Conservation (phyloP, 2,329 filamentous ascomycete species). For the Trichoderma atrobrunneum region DNA sequence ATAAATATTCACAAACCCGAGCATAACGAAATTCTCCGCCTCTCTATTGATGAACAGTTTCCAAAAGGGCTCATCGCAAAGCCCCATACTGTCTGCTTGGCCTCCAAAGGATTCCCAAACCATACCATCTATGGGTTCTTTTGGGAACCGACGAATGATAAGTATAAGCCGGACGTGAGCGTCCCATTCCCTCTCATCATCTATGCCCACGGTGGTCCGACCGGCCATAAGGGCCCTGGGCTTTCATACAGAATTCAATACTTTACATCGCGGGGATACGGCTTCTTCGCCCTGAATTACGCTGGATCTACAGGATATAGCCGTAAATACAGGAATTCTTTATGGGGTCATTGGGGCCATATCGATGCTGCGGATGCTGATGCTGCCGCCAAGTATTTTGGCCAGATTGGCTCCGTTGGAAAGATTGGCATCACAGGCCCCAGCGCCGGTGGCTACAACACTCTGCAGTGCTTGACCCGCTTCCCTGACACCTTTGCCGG, state of each 20-base stretch:
- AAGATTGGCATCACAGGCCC: conserved; percentile 49
- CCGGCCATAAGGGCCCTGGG: conserved; percentile 40
- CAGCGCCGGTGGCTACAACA: conserved; percentile 54
- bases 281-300: conserved; percentile 51
- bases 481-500: conserved; percentile 47
- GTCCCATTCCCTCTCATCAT: conserved; percentile 49
- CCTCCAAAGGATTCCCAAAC: conserved; percentile 27
- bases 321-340: conserved; percentile 45
- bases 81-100: conserved; percentile 36
- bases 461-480: conserved; percentile 47
- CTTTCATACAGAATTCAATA: conserved; percentile 48
- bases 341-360: conserved; percentile 50
- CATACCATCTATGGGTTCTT: conserved; percentile 45
- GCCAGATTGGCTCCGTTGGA: conserved; percentile 31
- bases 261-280: conserved; percentile 54
- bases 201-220: conserved; percentile 52
- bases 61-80: conserved; percentile 34
- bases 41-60: conserved; percentile 34
- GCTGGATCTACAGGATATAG: conserved; percentile 52
- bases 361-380: conserved; percentile 51
- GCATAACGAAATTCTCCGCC: conserved; percentile 31
- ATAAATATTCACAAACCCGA: conserved; percentile 30
- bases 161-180: conserved; percentile 37
- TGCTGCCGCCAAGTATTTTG: conserved; percentile 44
- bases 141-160: conserved; percentile 48